Evolutionary conservation across 1,284 basidiomycete genomes (phyloP).

Genomic region (Ceratobasidium sp.): DNA sequence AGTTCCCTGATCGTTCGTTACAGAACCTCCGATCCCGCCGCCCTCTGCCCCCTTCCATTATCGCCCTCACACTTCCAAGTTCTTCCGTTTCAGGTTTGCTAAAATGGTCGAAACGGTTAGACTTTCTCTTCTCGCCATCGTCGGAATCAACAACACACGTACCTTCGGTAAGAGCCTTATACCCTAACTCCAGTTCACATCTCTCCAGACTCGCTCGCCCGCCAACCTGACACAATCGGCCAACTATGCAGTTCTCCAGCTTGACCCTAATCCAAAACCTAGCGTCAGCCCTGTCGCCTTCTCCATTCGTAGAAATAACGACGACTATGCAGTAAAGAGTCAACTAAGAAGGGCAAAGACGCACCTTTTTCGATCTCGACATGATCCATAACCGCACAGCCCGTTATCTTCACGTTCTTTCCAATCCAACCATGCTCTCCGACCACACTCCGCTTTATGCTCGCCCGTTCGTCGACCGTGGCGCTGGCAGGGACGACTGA

Average conservation of each 20-base stretch:
- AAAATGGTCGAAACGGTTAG: no score
- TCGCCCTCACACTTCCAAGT: no score
- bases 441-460: conserved; percentile 88
- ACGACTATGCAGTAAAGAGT: no score
- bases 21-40: no score
- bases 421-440: conserved; percentile 91
- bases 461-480: conserved; percentile 83
- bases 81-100: no score
- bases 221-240: conserved; percentile 83
- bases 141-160: no score
- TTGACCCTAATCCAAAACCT: conserved; percentile 71
- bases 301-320: no score
- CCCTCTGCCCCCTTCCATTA: no score
- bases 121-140: no score
- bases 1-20: no score
- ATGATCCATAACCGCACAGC: conserved; percentile 91
- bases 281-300: conserved; percentile 9
- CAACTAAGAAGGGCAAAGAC: neutral
- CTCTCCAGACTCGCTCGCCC: conserved; percentile 80
- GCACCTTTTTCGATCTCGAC: conserved; percentile 83
- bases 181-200: conserved; percentile 90
- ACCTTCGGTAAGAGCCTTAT: conserved; percentile 81
- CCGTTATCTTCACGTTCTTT: conserved; percentile 83
- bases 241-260: conserved; percentile 89
- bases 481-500: conserved; percentile 85